These are phyloP conservation scores for Aspergillus fumigatus DNA, from an alignment of 2,329 filamentous ascomycete species.

Conservation along the genomic window DNA sequence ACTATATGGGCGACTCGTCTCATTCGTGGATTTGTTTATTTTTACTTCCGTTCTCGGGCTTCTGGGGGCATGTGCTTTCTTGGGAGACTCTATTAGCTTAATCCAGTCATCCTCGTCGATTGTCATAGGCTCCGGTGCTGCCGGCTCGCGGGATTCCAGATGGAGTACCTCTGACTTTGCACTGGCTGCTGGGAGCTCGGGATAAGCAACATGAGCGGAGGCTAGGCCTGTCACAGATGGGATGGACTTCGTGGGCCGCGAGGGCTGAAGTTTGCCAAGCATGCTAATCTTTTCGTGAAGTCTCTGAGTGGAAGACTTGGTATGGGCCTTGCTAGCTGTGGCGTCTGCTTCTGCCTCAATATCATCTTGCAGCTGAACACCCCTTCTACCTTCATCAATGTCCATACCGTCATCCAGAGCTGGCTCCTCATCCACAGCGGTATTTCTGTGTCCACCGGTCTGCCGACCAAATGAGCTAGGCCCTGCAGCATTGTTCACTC, in stretches of 20 bases:
- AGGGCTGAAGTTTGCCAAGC: slow-evolving; percentile 54
- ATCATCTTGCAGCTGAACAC: slow-evolving; percentile 25
- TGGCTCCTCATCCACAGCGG: slow-evolving; percentile 40
- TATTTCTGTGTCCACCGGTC: slow-evolving; percentile 56
- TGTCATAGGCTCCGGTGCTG: slow-evolving; percentile 16
- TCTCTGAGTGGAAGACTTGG: slow-evolving; percentile 88
- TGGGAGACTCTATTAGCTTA: slow-evolving; percentile 46
- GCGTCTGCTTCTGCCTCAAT: slow-evolving; percentile 47
- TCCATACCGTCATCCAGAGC: slow-evolving; percentile 45
- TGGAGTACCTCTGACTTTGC: slow-evolving; percentile 20
- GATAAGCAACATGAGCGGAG: slow-evolving; percentile 33
- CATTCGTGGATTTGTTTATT: slow-evolving; percentile 42
- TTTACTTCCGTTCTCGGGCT: slow-evolving; percentile 59
- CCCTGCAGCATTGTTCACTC: slow-evolving; percentile 44
- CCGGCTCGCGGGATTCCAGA: slow-evolving; percentile 18
- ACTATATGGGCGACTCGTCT: slow-evolving; percentile 16
- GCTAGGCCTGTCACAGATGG: slow-evolving; percentile 27
- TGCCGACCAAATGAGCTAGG: slow-evolving; percentile 70
- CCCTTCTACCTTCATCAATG: slow-evolving; percentile 53
- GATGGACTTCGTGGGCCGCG: slow-evolving; percentile 44
- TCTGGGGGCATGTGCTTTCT: slow-evolving; percentile 54
- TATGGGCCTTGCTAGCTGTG: slow-evolving; percentile 58
- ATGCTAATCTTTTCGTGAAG: slow-evolving; percentile 88
- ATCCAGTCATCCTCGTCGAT: slow-evolving; percentile 58
- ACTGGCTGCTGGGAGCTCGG: slow-evolving; percentile 29